phyloP scores from a whole-genome alignment of 192 early-diverging fungal species.

The Entomortierella lignicola region DNA sequence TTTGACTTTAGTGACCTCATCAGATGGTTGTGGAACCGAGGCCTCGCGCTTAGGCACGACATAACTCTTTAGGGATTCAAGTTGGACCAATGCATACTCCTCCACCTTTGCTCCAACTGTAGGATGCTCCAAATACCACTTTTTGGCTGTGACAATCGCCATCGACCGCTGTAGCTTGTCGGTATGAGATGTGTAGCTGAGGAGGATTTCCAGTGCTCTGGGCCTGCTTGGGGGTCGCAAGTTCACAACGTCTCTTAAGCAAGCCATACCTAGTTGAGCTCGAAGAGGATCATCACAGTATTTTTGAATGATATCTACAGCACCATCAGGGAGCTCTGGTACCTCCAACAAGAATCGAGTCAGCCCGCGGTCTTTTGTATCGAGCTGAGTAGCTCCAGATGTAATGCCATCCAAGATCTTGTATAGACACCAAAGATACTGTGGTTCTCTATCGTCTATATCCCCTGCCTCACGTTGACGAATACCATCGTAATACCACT shows the following conservation, averaged over 20 bases:
- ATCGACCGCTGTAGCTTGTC: conserved; percentile 55
- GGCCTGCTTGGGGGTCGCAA: conserved; percentile 42
- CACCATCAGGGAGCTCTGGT: conserved; percentile 72
- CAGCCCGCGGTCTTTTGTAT: conserved; percentile 76
- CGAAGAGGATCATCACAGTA: conserved; percentile 75
- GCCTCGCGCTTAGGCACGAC: conserved; percentile 19
- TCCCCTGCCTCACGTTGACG: conserved; percentile 24
- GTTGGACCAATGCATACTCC: conserved; percentile 32
- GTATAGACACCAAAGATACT: conserved; percentile 47
- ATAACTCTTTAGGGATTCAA: conserved; percentile 28
- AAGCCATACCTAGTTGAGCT: conserved; percentile 34
- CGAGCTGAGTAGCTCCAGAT: conserved; percentile 55
- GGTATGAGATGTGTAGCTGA: conserved; percentile 46
- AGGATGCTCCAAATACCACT: conserved; percentile 50
- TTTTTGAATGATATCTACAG: conserved; percentile 69
- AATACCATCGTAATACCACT: conserved; percentile 61
- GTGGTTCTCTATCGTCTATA: conserved; percentile 45
- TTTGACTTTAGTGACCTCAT: neutral
- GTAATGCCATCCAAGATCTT: conserved; percentile 46
- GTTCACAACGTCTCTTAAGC: conserved; percentile 46
- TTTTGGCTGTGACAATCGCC: conserved; percentile 57
- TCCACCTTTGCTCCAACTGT: conserved; percentile 41
- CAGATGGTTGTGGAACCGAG: neutral
- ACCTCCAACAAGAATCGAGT: conserved; percentile 82
- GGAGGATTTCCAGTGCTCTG: conserved; percentile 29